Conservation (phyloP, 176 grass and related monocot genomes). For the Cenchrus fungigraminus region DNA sequence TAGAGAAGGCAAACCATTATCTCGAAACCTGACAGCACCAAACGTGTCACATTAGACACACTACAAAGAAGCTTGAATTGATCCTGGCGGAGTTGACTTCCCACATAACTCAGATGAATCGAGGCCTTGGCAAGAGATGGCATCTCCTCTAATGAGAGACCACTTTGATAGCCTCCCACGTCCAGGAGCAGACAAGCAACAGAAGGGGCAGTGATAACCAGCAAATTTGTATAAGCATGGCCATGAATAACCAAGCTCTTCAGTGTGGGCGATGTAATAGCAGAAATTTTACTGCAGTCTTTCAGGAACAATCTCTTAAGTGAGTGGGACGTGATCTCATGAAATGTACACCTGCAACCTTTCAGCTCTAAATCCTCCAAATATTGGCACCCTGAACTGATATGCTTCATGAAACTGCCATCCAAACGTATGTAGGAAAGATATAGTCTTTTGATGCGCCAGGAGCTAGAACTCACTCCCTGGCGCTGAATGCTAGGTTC, state of each 20-base stretch:
- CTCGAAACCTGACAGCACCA: background rate
- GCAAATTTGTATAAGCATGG: accelerated
- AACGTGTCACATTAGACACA: background rate
- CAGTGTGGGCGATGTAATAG: background rate
- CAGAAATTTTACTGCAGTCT: background rate
- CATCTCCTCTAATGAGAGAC: background rate
- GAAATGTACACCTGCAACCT: background rate
- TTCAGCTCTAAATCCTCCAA: slow-evolving; percentile 16
- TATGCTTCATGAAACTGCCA: background rate
- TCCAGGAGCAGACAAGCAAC: background rate
- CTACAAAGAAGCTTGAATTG: background rate
- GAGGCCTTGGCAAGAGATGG: slow-evolving; percentile 16
- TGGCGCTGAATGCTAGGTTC: background rate
- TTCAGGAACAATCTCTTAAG: background rate
- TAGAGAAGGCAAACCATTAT: background rate
- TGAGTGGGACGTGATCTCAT: background rate
- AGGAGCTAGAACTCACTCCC: background rate
- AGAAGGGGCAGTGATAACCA: slow-evolving; percentile 5
- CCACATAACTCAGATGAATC: background rate
- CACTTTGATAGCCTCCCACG: background rate
- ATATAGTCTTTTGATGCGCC: slow-evolving; percentile 13
- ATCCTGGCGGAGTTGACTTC: too few relatives aligned
- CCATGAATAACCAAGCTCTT: background rate
- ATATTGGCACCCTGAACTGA: background rate
- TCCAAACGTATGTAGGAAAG: background rate